Evolutionary conservation across 106 monocot genomes (phyloP).

Genomic region (Xerophyta viscosa): DNA sequence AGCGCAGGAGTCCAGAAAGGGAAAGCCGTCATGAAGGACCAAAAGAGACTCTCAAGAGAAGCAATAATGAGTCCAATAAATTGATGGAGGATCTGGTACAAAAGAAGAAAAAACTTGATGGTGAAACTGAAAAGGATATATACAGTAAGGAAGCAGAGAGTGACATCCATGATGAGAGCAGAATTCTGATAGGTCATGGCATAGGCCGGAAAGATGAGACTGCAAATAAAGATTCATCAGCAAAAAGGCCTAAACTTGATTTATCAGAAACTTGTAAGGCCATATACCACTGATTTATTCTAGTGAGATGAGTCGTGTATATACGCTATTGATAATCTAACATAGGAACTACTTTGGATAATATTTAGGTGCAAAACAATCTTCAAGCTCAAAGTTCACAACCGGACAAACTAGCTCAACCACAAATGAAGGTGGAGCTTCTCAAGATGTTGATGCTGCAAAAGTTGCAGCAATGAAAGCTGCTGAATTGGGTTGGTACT

Average conservation of each 20-base stretch:
- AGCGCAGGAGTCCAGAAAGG: constrained; percentile 27
- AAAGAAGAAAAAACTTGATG: constrained; percentile 33
- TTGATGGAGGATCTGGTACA: constrained; percentile 9
- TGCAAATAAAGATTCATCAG: constrained; percentile 16
- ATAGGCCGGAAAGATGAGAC: constrained; percentile 12
- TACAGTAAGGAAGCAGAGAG: constrained; percentile 14
- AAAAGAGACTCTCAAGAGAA: constrained; percentile 20
- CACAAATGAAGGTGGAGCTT: constrained; percentile 24
- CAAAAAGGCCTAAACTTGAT: constrained; percentile 24
- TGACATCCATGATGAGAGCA: constrained; percentile 15
- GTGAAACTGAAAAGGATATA: constrained; percentile 34
- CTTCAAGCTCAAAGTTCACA: constrained; percentile 23
- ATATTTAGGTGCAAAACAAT: constrained; percentile 31
- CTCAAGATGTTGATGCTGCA: constrained; percentile 58
- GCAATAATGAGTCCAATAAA: constrained; percentile 24
- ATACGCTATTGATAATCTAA: background rate
- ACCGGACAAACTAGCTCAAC: constrained; percentile 11
- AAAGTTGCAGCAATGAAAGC: constrained; percentile 93
- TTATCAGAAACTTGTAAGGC: constrained; percentile 13
- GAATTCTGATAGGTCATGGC: background rate
- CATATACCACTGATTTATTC: background rate
- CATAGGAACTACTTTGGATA: constrained; percentile 1
- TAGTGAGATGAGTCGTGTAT: background rate
- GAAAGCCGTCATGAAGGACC: constrained; percentile 14
- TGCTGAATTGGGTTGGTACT: constrained; percentile 69